These are phyloP conservation scores for Collybia mongolica DNA, from an alignment of 768 basidiomycete species.

Conservation along the genomic window DNA sequence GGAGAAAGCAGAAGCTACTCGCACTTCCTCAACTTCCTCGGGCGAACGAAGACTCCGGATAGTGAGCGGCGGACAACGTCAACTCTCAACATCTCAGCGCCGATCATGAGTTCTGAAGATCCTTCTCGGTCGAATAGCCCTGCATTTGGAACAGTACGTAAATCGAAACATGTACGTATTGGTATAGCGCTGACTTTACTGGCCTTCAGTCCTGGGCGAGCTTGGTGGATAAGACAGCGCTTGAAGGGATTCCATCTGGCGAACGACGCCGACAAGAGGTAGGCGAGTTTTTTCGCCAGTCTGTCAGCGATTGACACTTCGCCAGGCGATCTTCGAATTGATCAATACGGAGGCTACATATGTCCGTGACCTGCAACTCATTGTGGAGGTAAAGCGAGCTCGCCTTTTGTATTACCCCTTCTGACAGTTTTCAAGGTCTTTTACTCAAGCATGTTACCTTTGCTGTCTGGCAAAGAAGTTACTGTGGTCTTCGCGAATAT, in stretches of 20 bases:
- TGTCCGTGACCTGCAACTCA: conserved; percentile 87
- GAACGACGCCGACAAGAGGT: conserved; percentile 92
- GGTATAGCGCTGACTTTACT: neutral
- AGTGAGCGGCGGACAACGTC: conserved; percentile 32
- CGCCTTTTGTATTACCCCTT: neutral
- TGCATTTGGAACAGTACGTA: conserved; percentile 64
- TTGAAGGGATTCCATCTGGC: conserved; percentile 73
- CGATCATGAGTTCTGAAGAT: conserved; percentile 44
- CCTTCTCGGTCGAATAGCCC: conserved; percentile 49
- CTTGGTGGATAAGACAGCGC: conserved; percentile 78
- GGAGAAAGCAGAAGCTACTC: conserved; percentile 42
- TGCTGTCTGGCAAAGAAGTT: conserved; percentile 75
- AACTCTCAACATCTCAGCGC: conserved; percentile 65
- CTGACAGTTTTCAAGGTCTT: conserved; percentile 58
- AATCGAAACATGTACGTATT: conserved; percentile 2
- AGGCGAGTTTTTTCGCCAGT: conserved; percentile 5
- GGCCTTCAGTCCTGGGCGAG: conserved; percentile 82
- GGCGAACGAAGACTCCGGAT: conserved; percentile 58
- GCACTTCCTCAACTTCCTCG: conserved; percentile 60
- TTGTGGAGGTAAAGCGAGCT: conserved; percentile 68
- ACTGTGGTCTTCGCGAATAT: conserved; percentile 89
- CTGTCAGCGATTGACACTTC: neutral
- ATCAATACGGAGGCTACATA: conserved; percentile 90
- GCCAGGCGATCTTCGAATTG: conserved; percentile 88
- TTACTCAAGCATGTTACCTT: conserved; percentile 72